phyloP scores from a whole-genome alignment of 495 filamentous ascomycete genomes.

The Aspergillus sparsus region DNA sequence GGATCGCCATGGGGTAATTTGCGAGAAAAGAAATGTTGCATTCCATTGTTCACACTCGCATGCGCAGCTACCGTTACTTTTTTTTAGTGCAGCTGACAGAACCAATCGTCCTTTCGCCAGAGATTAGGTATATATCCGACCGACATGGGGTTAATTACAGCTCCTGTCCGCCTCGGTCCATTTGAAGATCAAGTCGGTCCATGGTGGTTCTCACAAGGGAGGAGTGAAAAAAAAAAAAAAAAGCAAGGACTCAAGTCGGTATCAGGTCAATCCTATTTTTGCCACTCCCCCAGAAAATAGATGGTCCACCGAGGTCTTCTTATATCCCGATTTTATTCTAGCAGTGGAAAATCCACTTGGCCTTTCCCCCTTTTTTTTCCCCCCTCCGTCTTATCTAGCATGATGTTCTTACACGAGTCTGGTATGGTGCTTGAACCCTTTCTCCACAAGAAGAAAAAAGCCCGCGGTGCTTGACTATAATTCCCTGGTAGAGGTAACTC shows the following conservation, averaged over 20 bases:
- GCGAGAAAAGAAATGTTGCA: constrained; percentile 16
- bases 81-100: neutral
- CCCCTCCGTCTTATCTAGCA: neutral
- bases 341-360: neutral
- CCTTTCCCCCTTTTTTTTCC: constrained; percentile 1
- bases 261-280: neutral
- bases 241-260: neutral
- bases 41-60: constrained; percentile 6
- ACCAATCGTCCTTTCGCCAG: neutral
- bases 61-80: neutral
- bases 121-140: neutral
- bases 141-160: neutral
- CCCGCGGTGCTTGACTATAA: constrained; percentile 21
- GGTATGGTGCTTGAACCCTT: constrained; percentile 10
- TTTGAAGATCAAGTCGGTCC: constrained; percentile 1
- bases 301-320: constrained; percentile 14
- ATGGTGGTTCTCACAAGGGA: neutral
- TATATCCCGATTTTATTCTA: constrained; percentile 10
- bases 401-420: constrained; percentile 1
- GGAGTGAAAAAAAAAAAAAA: constrained; percentile 2
- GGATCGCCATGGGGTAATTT: constrained; percentile 24
- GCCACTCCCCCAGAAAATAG: neutral
- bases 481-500: neutral
- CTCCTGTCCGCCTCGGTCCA: constrained; percentile 9
- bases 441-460: constrained; percentile 20